These are phyloP conservation scores for Tetracentron sinense DNA, from an alignment of 164 flowering plant genomes.

Conservation along the genomic window DNA sequence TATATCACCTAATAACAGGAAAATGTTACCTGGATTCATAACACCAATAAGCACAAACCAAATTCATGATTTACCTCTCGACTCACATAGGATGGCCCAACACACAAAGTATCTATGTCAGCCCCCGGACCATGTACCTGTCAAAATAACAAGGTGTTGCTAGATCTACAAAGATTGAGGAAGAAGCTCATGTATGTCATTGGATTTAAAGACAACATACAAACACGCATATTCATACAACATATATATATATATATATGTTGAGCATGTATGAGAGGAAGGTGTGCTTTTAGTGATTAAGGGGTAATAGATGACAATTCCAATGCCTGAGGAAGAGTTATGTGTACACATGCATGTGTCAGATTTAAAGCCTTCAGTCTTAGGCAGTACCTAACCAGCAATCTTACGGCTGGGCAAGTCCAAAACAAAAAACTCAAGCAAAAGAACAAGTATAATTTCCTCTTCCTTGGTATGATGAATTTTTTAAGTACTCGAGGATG, in stretches of 20 bases:
- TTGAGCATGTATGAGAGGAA: no score
- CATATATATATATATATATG: no score
- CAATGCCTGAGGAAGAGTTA: background rate
- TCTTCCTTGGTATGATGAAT: no score
- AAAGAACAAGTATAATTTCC: background rate
- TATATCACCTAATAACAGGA: background rate
- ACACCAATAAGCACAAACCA: background rate
- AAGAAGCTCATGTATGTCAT: background rate
- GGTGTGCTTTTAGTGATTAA: background rate
- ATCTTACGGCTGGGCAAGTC: background rate
- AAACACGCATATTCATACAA: background rate
- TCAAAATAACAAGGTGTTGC: background rate
- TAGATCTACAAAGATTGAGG: background rate
- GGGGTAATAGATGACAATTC: background rate
- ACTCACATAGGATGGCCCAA: slow-evolving; percentile 93
- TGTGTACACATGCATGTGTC: background rate
- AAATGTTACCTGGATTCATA: background rate
- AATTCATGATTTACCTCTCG: slow-evolving; percentile 53
- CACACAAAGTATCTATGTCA: slow-evolving; percentile 91
- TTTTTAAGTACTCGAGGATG: no score
- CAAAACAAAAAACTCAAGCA: no score
- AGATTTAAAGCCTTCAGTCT: background rate
- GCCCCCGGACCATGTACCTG: slow-evolving; percentile 97
- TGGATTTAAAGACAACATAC: background rate
- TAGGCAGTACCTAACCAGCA: background rate